A percentile compares a stretch with the other conserved stretches of the same genome.
Conservation (phyloP, 108 stramenopile genomes). For the Mayamaea pseudoterrestris region DNA sequence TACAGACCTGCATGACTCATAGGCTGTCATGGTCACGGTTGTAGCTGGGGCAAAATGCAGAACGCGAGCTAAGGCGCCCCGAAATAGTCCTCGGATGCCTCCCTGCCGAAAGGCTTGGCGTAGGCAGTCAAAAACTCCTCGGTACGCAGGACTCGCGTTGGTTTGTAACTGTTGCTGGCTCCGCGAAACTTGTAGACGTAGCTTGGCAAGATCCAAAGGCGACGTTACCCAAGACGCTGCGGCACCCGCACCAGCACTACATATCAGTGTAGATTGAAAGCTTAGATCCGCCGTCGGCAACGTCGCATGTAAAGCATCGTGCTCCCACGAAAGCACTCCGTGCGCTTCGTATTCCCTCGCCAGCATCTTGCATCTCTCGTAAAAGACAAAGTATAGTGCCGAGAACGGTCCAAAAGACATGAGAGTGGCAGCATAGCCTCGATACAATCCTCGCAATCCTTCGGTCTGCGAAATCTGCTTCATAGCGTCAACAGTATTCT, state of each 20-base stretch:
- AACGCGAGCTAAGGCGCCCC: constrained; percentile 92
- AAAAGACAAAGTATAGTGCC: constrained; percentile 92
- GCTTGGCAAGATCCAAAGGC: constrained; percentile 95
- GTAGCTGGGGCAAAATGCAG: constrained; percentile 87
- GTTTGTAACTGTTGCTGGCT: constrained; percentile 17
- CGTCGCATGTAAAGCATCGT: constrained; percentile 13
- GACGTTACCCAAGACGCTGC: constrained; percentile 89
- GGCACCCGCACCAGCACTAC: constrained; percentile 80
- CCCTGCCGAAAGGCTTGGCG: constrained; percentile 29
- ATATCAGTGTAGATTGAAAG: constrained; percentile 48
- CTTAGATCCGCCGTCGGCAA: too few species aligned
- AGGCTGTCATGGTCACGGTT: constrained; percentile 89
- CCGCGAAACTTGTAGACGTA: constrained; percentile 87
- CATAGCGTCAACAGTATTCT: constrained; percentile 71
- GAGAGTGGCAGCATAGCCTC: constrained; percentile 89
- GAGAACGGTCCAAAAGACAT: constrained; percentile 93
- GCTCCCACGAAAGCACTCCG: neutral
- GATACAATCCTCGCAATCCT: constrained; percentile 85
- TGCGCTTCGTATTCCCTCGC: constrained; percentile 13
- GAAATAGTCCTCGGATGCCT: constrained; percentile 77
- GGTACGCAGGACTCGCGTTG: constrained; percentile 21
- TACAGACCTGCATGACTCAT: constrained; percentile 52
- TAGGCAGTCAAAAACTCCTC: constrained; percentile 65
- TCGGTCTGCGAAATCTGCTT: constrained; percentile 55
- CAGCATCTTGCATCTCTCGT: constrained; percentile 73